These are phyloP conservation scores for Podospora australis DNA, from an alignment of 495 filamentous ascomycete genomes.

Conservation along the genomic window DNA sequence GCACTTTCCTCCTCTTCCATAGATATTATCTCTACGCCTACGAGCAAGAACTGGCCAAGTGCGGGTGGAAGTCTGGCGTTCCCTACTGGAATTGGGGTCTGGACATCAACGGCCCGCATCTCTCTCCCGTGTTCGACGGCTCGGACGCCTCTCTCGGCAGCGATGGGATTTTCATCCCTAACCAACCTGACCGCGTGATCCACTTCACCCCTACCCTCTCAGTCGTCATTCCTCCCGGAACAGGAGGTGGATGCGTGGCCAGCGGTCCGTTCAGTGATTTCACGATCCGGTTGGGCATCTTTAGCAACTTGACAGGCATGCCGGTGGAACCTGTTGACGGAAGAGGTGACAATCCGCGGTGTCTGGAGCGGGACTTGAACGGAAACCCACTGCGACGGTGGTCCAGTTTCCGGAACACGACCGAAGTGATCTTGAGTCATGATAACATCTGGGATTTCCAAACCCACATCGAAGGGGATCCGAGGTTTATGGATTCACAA, in stretches of 20 bases:
- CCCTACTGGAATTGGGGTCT: constrained; percentile 60
- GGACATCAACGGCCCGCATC: constrained; percentile 41
- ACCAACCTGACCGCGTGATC: constrained; percentile 10
- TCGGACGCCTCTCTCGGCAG: constrained; percentile 53
- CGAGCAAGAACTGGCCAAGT: constrained; percentile 62
- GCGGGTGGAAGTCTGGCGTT: constrained; percentile 50
- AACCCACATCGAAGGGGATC: constrained; percentile 40
- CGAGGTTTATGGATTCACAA: constrained; percentile 33
- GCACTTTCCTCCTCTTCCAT: constrained; percentile 66
- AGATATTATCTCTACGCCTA: constrained; percentile 58
- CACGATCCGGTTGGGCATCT: constrained; percentile 48
- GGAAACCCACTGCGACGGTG: constrained; percentile 34
- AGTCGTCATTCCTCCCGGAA: constrained; percentile 37
- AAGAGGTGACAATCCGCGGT: constrained; percentile 51
- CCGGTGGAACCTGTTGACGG: constrained; percentile 13
- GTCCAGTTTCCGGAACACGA: constrained; percentile 35
- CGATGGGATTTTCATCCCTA: constrained; percentile 46
- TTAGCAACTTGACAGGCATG: constrained; percentile 19
- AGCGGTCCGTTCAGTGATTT: constrained; percentile 52
- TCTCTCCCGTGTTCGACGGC: constrained; percentile 58
- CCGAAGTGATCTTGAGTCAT: constrained; percentile 35
- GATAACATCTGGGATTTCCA: constrained; percentile 46
- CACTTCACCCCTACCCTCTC: neutral
- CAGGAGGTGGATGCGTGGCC: constrained; percentile 59
- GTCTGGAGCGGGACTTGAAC: constrained; percentile 60